phyloP scores from a whole-genome alignment of 1,139 yeast genomes.

The Meyerozyma elateridarum region DNA sequence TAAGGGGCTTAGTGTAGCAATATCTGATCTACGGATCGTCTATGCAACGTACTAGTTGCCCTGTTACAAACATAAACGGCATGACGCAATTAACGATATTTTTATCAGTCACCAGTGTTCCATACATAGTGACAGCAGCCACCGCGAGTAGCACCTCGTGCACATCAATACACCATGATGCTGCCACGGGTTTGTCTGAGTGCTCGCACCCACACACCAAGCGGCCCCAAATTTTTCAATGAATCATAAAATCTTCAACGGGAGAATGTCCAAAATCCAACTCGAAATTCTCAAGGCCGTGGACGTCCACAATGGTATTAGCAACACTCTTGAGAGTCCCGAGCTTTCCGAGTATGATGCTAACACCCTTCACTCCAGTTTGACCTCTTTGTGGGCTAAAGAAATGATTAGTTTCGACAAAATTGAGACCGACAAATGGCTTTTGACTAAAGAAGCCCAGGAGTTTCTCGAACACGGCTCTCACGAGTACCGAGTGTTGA shows the following conservation, averaged over 20 bases:
- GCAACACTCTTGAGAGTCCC: constrained; percentile 59
- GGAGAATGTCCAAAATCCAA: constrained; percentile 53
- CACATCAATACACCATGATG: too few relatives aligned
- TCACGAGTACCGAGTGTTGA: constrained; percentile 80
- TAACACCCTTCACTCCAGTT: constrained; percentile 57
- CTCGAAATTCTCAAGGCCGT: constrained; percentile 56
- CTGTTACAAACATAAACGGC: too few relatives aligned
- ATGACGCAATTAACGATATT: too few relatives aligned
- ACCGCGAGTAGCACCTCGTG: too few relatives aligned
- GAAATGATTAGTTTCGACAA: constrained; percentile 73
- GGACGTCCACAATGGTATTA: constrained; percentile 47
- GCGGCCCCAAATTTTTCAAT: too few relatives aligned
- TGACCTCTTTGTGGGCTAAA: constrained; percentile 82
- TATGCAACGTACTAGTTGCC: too few relatives aligned
- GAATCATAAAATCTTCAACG: background rate
- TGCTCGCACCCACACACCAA: too few relatives aligned
- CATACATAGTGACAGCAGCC: too few relatives aligned
- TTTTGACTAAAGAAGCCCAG: constrained; percentile 75
- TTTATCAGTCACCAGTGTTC: too few relatives aligned
- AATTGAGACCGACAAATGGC: constrained; percentile 73
- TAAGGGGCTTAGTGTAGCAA: too few relatives aligned
- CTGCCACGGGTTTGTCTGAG: too few relatives aligned
- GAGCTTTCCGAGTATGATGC: constrained; percentile 36
- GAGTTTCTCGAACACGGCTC: constrained; percentile 79
- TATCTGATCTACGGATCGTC: too few relatives aligned